Evolutionary conservation across 352 stramenopile genomes (phyloP), one percentile per base, ranked within the genome.

Genomic region (Globisporangium heterothallicum): DNA sequence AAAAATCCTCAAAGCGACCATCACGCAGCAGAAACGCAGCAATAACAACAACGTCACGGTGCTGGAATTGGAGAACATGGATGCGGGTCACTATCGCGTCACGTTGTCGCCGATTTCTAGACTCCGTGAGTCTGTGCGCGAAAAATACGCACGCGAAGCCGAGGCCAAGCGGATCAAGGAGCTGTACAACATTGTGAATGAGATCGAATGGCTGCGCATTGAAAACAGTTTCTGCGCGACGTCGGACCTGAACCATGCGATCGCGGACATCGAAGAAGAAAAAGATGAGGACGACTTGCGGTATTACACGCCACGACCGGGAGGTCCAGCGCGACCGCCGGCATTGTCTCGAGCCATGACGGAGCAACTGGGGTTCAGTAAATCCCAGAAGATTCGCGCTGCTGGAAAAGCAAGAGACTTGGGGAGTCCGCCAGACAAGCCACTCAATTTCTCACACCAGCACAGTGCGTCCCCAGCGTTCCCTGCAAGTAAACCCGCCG

Each of bases 181-280:
- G 36, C 50, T 93, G 32, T 66, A 84, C 47, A 84, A 90, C 54
- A 85, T 93, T 22, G 76, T 93, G 18, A 64, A 59, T 1, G 83
- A 93, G 50, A 88, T 93, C 47, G 78, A 91, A 35, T 93, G 83
- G 83, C 71, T 93, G 30, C 82, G 75, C 18, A 56, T 88, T 29
- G 83, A 93, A 62, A 93, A 93, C 64, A 86, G 72, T 29, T 93
- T 93, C 26, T 93, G 80, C 53, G 79, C 78, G 0, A 78, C 82
- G 8, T 71, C 68, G 16, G 80, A 93, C 50, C 53, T 87, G 9
- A 91, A 91, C 44, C 81, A 92, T 57, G 59, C 58, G n/a, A 58
- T 83, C 21, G 61, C 78, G 14, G 61, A 58, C 30, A 52, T 38
- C 0, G 75, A 83, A 29, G 76, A 87, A 16, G 58, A 86, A 50